Evolutionary conservation across 805 yeast species (phyloP), one percentile per base, ranked within the genome.

Genomic region (Priceomyces carsonii): DNA sequence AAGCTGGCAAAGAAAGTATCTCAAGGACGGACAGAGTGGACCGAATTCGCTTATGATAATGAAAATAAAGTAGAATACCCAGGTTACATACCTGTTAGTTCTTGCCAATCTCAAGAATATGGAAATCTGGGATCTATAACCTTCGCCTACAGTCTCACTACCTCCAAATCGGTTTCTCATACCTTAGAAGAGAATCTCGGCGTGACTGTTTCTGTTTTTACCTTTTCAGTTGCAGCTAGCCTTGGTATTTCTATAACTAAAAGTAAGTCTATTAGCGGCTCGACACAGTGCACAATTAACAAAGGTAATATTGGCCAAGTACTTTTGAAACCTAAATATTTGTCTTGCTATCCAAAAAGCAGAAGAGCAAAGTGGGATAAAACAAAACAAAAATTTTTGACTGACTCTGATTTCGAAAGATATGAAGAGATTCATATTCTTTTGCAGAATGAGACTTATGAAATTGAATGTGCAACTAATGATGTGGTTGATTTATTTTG

Each of bases 401-500:
- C 38, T 5, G 40, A 38, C 18, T 28, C 37, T 1, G 46, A 45
- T 6, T 42, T 50, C 26, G 20, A 32, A n/a, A 26, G 25, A 8
- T 39, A 29, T 27, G 42, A 41, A 2, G 34, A 21, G 14, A 29
- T 45, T 8, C 23, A 29, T n/a, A 29, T 44, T 8, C 29, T 48
- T 4, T 12, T 47, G 21, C 41, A 45, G n/a, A 29, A 33, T 3
- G 32, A 38, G 9, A 35, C 36, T 7, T 24, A 32, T 15, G 39
- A 48, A 31, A 33, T 42, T 2, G 47, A 40, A 6, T 55, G 60
- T 48, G 55, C 50, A 6, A 52, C 57, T 14, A 43, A 40, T 36
- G 59, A 55, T 19, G 41, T 46, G 3, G 54, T 52, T 14, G 39
- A 41, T 16, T 40, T 55, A 29, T 46, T 42, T 23, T 55, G 60